Evolutionary conservation across 129 eudicot species (phyloP), one percentile per base, ranked within the genome.

Genomic region (Glebionis coronaria): DNA sequence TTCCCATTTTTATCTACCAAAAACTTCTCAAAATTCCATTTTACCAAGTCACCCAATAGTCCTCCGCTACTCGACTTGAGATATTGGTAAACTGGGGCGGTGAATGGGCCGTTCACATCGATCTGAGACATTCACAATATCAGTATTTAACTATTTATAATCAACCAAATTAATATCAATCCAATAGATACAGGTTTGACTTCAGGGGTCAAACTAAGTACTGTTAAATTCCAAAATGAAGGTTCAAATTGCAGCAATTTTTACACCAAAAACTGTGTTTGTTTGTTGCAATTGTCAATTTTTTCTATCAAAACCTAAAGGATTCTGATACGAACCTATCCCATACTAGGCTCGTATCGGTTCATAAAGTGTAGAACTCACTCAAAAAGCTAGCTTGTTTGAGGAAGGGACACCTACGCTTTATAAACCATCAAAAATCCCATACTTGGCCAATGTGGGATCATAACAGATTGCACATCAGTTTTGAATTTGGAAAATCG

Each of bases 21-120:
- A 82, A 92, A 92, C 82, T 92, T 92, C 87, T 85, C 96, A 29
- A 92, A 92, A 74, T 92, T 92, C 98, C 98, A 92, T 71, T 92
- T 92, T 58, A 92, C 78, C 56, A 85, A 53, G 74, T 88, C 96
- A 23, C 96, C 96, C 25, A 92, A 82, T 51, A 92, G 83, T 66
- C 98, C 98, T 56, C 98, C 96, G 38, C 80, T 79, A 45, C 63
- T 85, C 45, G 96, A 83, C 76, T 88, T 92, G 69, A 85, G 87
- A 70, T 75, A 92, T 68, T 85, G 94, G 75, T 85, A 92, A 44
- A 92, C 72, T 0, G 98, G 98, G 38, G 95, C 89, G 2, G 96
- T 84, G 68, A 51, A 75, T 51, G 96, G 98, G 28, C 98, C 98
- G 44, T 92, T 92, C 54, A 92, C 98, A 65, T 88, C 95, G 50